Conservation (phyloP, 768 basidiomycete genomes). For the Mycena belliarum region DNA sequence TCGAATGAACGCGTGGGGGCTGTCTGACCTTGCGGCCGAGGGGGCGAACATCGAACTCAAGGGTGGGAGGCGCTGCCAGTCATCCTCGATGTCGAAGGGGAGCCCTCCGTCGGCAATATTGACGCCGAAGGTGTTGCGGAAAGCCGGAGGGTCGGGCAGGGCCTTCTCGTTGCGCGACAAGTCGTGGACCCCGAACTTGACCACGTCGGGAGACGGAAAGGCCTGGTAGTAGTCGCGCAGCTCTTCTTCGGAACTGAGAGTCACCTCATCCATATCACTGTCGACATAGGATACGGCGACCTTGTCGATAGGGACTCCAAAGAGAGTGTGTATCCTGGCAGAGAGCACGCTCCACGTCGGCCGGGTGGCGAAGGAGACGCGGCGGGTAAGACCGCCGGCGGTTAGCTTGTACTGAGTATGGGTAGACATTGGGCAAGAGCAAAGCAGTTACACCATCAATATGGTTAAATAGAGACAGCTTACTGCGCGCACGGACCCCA, state of each 20-base stretch:
- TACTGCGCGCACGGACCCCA: constrained; percentile 20
- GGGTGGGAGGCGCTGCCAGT: constrained; percentile 62
- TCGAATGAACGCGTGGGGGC: constrained; percentile 68
- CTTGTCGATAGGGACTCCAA: constrained; percentile 52
- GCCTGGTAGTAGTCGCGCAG: constrained; percentile 68
- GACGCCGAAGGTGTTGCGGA: constrained; percentile 61
- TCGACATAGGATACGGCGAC: constrained; percentile 76
- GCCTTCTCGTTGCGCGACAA: constrained; percentile 41
- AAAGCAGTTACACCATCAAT: background rate
- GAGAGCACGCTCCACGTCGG: constrained; percentile 65
- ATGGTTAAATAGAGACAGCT: constrained; percentile 1
- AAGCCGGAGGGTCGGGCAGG: constrained; percentile 30
- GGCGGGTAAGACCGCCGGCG: constrained; percentile 46
- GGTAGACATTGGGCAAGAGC: constrained; percentile 42
- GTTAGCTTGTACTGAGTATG: constrained; percentile 68
- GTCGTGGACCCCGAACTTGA: constrained; percentile 69
- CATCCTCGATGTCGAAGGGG: constrained; percentile 53
- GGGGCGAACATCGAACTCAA: constrained; percentile 43
- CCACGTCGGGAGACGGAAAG: constrained; percentile 30
- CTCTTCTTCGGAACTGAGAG: constrained; percentile 75
- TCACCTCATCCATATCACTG: constrained; percentile 72
- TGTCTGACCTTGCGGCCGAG: constrained; percentile 30
- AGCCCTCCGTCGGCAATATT: constrained; percentile 42
- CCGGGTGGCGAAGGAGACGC: constrained; percentile 47
- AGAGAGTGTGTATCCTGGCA: constrained; percentile 52